Conservation (phyloP, 441 rosid species). For the Manihot esculenta region DNA sequence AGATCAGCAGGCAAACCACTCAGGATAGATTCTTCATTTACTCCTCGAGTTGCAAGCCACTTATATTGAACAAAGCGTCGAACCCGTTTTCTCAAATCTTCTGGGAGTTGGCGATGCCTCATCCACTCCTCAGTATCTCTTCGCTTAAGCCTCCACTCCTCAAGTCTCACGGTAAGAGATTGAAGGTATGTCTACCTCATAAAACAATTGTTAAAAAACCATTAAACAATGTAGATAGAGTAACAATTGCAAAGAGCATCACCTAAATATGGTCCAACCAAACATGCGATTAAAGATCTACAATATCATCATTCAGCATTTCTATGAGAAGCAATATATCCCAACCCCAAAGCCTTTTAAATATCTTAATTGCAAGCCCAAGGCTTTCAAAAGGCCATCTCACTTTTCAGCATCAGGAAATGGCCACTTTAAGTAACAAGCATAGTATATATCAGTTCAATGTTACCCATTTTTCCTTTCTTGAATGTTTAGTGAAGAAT, state of each 20-base stretch:
- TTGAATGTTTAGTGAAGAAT: neutral
- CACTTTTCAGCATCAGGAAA: neutral
- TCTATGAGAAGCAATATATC: neutral
- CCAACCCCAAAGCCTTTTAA: neutral
- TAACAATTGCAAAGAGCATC: neutral
- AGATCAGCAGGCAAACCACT: constrained; percentile 84
- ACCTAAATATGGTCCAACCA: neutral
- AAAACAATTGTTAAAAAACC: constrained; percentile 23
- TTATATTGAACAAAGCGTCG: constrained; percentile 79
- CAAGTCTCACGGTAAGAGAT: constrained; percentile 83
- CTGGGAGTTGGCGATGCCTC: constrained; percentile 95
- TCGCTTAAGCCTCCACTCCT: constrained; percentile 92
- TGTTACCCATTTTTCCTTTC: neutral
- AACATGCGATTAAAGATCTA: neutral
- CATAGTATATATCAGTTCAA: neutral
- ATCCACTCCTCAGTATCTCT: constrained; percentile 98
- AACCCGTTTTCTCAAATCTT: constrained; percentile 64
- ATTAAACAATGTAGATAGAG: constrained; percentile 8
- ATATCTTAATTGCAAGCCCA: neutral
- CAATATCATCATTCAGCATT: neutral
- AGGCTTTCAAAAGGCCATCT: neutral
- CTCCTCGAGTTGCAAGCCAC: constrained; percentile 95
- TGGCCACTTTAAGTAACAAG: neutral
- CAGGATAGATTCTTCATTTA: constrained; percentile 75
- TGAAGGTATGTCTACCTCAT: constrained; percentile 76